Evolutionary conservation across 306 rosid genomes (phyloP).

Genomic region (Ziziphus jujuba): DNA sequence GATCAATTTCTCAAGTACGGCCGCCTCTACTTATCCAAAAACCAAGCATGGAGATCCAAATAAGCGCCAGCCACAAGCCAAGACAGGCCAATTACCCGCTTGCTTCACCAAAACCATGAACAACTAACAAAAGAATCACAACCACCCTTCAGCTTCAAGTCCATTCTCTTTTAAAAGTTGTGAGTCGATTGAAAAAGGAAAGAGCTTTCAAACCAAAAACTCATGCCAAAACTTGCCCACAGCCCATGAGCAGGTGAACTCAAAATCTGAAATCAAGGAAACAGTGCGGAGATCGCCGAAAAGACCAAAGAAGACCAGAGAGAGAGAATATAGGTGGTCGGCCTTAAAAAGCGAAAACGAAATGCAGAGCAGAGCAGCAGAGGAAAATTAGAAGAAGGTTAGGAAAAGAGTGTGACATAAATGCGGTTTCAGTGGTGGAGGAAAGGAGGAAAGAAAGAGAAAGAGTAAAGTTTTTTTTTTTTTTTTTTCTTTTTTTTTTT

Average conservation of each 20-base stretch:
- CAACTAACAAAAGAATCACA: not conserved
- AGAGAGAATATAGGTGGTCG: slow-evolving; percentile 3
- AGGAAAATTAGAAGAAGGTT: not conserved
- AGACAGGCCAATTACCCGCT: not conserved
- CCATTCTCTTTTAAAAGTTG: not conserved
- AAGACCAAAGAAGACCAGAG: not conserved
- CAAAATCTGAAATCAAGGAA: not conserved
- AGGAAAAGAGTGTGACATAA: not conserved
- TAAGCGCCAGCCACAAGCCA: not conserved
- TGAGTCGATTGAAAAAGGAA: not conserved
- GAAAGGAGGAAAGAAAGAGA: not conserved
- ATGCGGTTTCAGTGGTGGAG: not conserved
- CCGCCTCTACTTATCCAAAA: not conserved
- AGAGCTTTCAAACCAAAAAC: not conserved
- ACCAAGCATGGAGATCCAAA: not conserved
- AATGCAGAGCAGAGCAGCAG: not conserved
- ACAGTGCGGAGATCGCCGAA: not conserved
- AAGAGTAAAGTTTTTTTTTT: too few relatives aligned
- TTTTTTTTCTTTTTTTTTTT: too few relatives aligned
- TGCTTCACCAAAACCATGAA: not conserved
- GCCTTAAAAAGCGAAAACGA: not conserved
- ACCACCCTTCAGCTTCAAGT: not conserved
- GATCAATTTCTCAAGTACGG: not conserved
- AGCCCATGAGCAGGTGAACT: not conserved
- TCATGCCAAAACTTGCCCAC: not conserved